phyloP scores from a whole-genome alignment of 495 filamentous ascomycete genomes.

The Cercophora newfieldiana region DNA sequence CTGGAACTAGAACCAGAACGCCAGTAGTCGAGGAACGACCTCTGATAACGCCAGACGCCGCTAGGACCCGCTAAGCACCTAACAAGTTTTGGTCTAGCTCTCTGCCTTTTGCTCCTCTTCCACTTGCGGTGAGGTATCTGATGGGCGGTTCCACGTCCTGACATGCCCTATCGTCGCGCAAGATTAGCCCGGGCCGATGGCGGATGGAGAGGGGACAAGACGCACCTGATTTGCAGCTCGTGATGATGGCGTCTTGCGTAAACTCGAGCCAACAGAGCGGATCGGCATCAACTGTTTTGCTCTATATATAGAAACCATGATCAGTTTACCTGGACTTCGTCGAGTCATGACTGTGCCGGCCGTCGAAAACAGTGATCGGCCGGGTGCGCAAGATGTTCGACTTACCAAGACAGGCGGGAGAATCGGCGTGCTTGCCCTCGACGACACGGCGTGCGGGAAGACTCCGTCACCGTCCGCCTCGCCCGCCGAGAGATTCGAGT shows the following conservation, averaged over 20 bases:
- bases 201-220: neutral
- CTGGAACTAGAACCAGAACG: neutral
- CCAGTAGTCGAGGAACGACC: neutral
- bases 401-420: slow-evolving; percentile 90
- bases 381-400: slow-evolving; percentile 9
- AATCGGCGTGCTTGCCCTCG: slow-evolving; percentile 75
- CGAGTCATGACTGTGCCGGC: neutral
- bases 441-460: slow-evolving; percentile 76
- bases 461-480: slow-evolving; percentile 46
- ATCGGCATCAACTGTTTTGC: slow-evolving; percentile 81
- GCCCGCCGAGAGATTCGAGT: slow-evolving; percentile 57
- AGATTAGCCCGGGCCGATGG: neutral
- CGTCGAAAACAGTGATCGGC: neutral
- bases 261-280: slow-evolving; percentile 89
- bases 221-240: slow-evolving; percentile 83
- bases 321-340: neutral
- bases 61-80: neutral
- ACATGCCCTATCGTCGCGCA: slow-evolving; percentile 65
- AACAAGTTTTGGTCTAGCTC: neutral
- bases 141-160: slow-evolving; percentile 81
- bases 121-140: slow-evolving; percentile 30
- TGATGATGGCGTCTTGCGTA: slow-evolving; percentile 86
- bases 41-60: neutral
- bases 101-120: slow-evolving; percentile 17
- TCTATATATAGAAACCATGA: slow-evolving; percentile 45